phyloP scores from a whole-genome alignment of 441 rosid species.

The Gossypium armourianum region DNA sequence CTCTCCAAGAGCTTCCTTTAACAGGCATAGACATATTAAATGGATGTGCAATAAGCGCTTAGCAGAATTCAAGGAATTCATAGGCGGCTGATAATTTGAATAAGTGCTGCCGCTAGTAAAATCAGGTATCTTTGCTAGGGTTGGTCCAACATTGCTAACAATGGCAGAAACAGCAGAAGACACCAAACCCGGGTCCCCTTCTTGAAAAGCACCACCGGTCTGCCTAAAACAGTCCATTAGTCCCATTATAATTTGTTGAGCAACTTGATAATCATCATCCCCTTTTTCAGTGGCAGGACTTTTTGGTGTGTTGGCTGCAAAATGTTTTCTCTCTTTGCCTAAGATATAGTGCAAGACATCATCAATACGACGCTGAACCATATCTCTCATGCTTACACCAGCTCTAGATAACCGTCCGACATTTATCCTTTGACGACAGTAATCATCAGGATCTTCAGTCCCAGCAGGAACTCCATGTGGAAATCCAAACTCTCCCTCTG shows the following conservation, averaged over 20 bases:
- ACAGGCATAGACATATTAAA: constrained; percentile 64
- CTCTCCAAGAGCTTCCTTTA: constrained; percentile 93
- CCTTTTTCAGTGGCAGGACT: constrained; percentile 42
- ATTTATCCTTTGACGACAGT: constrained; percentile 70
- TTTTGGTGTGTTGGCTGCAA: constrained; percentile 46
- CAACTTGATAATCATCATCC: constrained; percentile 64
- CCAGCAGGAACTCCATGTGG: constrained; percentile 80
- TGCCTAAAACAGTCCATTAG: constrained; percentile 74
- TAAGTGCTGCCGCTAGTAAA: constrained; percentile 36
- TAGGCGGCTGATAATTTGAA: constrained; percentile 41
- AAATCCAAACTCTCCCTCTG: constrained; percentile 67
- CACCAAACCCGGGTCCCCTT: constrained; percentile 90
- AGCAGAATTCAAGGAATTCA: constrained; percentile 42
- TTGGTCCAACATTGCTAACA: constrained; percentile 52
- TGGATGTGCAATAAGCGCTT: constrained; percentile 66
- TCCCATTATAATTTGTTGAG: constrained; percentile 68
- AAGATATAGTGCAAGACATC: constrained; percentile 47
- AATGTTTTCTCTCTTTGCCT: constrained; percentile 55
- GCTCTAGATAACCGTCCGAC: constrained; percentile 61
- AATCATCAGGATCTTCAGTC: constrained; percentile 78
- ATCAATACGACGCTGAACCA: constrained; percentile 61
- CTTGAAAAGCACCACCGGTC: constrained; percentile 95
- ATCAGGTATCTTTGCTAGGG: constrained; percentile 65
- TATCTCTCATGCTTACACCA: constrained; percentile 70
- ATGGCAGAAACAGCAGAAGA: constrained; percentile 87